Base-by-base conservation (phyloP, 306 rosid genomes). In the Ochetophila trinervis region DNA sequence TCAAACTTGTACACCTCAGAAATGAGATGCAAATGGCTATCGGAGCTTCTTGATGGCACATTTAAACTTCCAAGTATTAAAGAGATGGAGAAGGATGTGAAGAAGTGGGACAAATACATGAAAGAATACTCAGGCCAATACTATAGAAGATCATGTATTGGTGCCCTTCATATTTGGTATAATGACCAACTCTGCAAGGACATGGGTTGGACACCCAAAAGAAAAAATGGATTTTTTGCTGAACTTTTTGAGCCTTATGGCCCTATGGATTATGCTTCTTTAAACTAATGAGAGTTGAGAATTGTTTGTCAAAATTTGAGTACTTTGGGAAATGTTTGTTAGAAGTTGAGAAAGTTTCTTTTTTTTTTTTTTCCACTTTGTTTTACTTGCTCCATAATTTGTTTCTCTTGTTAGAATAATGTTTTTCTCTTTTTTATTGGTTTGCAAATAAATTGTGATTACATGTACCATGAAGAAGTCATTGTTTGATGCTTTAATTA, bases 21-120 rank as follows among this genome's bases (percentile, higher is more conserved):
- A 71, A 82, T 87, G 75, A 80, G 90, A 54, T 76, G 96, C 44
- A 74, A 85, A 35, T 86, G 90, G 96, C 40, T 89, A 3, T 79
- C 86, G 0, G 93, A 82, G 83, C 85, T 89, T 62, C 47, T 89
- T 23, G 64, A 53, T 16, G 88, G 83, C 5, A 78, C 78, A 23
- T 83, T 85, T 61, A 62, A 73, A 53, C 22, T 86, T 48, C 96
- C 96, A 5, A 80, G 63, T 76, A 84, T 89, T 21, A 70, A 54
- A 64, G 82, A 79, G 36, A 82, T 90, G 93, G 85, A 82, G 76
- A 77, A 77, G 59, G 87, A 89, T 2, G 71, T 75, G 67, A 65
- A 12, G 4, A 55, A 57, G 45, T 85, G 86, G 96, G 83, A 80
- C 1, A 51, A 68, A 54, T 60, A 40, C 57, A 49, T 72, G 72